phyloP scores from a whole-genome alignment of 495 filamentous ascomycete species.

The Xylaria venustula region DNA sequence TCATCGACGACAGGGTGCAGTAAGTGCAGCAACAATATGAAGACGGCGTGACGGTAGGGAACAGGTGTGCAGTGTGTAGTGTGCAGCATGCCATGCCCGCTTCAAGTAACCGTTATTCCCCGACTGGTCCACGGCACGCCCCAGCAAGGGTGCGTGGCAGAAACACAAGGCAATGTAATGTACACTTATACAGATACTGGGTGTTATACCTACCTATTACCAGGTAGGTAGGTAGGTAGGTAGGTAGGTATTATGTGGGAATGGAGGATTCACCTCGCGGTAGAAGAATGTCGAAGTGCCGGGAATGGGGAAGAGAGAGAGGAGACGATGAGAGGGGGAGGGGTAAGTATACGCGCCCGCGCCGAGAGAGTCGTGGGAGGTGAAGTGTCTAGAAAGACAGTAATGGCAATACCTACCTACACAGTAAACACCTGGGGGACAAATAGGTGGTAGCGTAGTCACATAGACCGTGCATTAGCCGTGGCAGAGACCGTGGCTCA shows the following conservation, averaged over 20 bases:
- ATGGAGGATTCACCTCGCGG: conserved; percentile 5
- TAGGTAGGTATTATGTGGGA: too few relatives aligned
- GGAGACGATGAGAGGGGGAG: background rate
- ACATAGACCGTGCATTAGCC: too few relatives aligned
- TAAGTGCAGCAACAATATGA: background rate
- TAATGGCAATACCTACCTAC: too few relatives aligned
- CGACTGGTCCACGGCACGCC: conserved; percentile 26
- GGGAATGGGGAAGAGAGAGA: background rate
- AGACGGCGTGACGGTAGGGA: too few relatives aligned
- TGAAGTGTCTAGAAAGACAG: too few relatives aligned
- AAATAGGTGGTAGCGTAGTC: background rate
- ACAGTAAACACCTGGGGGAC: background rate
- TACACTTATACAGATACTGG: too few relatives aligned
- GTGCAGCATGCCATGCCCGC: conserved; percentile 17
- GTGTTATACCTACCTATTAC: too few relatives aligned
- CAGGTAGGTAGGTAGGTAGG: too few relatives aligned
- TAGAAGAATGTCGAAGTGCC: background rate
- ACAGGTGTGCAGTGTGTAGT: conserved; percentile 20
- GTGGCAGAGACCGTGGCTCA: background rate
- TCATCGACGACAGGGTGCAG: too few relatives aligned
- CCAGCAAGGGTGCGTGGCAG: conserved; percentile 20
- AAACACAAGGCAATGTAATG: background rate
- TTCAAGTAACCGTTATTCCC: conserved; percentile 14
- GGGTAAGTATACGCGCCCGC: background rate
- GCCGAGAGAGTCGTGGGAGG: background rate